Conservation (phyloP, 805 yeast species). For the Candida nitratophila region DNA sequence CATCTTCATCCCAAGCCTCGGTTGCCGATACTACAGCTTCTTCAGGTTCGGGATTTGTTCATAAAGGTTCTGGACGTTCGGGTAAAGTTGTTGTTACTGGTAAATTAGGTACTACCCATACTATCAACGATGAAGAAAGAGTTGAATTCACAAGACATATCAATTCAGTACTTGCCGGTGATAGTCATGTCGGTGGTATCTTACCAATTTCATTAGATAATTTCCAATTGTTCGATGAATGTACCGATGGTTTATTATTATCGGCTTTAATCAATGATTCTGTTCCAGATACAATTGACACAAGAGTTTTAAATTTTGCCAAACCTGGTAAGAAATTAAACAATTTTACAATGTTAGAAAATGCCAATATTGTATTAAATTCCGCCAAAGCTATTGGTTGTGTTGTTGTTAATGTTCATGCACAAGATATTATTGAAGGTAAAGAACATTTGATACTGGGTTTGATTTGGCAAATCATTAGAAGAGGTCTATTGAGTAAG, state of each 20-base stretch:
- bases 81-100: conserved; percentile 69
- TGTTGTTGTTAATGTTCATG: conserved; percentile 94
- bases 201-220: conserved; percentile 90
- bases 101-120: conserved; percentile 86
- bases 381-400: conserved; percentile 99
- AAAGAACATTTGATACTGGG: conserved; percentile 89
- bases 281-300: conserved; percentile 96
- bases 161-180: conserved; percentile 86
- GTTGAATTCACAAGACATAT: conserved; percentile 94
- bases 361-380: conserved; percentile 94
- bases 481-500: conserved; percentile 90
- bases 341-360: conserved; percentile 93
- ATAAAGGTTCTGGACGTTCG: conserved; percentile 37
- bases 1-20: conserved; percentile 11
- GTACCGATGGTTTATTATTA: conserved; percentile 88
- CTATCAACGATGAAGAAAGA: conserved; percentile 95
- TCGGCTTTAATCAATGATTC: conserved; percentile 95
- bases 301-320: conserved; percentile 90
- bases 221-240: conserved; percentile 94
- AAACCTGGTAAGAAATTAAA: conserved; percentile 74
- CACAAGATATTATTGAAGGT: conserved; percentile 91
- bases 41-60: conserved; percentile 30
- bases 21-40: conserved; percentile 17
- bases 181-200: conserved; percentile 72
- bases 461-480: conserved; percentile 92